These are phyloP conservation scores for Juglanconis oblonga DNA, from an alignment of 2,329 filamentous ascomycete genomes.

Conservation along the genomic window DNA sequence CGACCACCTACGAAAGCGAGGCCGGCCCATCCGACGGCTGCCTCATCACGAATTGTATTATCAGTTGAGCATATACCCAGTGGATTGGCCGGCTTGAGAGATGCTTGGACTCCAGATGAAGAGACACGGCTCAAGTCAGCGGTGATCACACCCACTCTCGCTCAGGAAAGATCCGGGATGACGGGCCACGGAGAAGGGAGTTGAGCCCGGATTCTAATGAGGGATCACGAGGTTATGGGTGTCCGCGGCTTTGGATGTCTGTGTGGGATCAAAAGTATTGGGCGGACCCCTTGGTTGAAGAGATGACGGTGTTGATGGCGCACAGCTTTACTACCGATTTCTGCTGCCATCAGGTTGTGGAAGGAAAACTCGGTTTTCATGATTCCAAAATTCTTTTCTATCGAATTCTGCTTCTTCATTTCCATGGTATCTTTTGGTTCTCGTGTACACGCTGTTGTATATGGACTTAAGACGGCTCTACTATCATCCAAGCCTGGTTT, in stretches of 20 bases:
- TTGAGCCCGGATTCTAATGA: neutral
- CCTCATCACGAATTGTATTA: conserved; percentile 14
- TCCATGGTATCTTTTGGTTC: conserved; percentile 6
- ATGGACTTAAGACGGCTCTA: conserved; percentile 1
- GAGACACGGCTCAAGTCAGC: neutral
- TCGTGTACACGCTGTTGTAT: conserved; percentile 13
- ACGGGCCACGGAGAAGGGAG: neutral
- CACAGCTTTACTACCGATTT: neutral
- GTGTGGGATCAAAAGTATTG: neutral
- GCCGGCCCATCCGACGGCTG: neutral
- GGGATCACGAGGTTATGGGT: neutral
- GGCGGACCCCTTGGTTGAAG: conserved; percentile 1
- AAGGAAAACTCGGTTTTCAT: neutral
- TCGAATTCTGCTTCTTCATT: conserved; percentile 1
- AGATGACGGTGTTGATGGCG: conserved; percentile 3
- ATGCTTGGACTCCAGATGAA: conserved; percentile 1
- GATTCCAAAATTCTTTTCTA: conserved; percentile 3
- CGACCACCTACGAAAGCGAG: conserved; percentile 4
- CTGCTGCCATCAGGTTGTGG: neutral
- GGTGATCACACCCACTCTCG: neutral
- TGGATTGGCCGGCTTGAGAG: conserved; percentile 3
- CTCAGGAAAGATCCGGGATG: neutral
- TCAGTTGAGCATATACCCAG: conserved; percentile 18
- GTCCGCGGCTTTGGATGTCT: conserved; percentile 1
- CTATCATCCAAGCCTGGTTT: neutral